Base-by-base conservation (phyloP, 768 basidiomycete genomes). In the Coprinellus micaceus region DNA sequence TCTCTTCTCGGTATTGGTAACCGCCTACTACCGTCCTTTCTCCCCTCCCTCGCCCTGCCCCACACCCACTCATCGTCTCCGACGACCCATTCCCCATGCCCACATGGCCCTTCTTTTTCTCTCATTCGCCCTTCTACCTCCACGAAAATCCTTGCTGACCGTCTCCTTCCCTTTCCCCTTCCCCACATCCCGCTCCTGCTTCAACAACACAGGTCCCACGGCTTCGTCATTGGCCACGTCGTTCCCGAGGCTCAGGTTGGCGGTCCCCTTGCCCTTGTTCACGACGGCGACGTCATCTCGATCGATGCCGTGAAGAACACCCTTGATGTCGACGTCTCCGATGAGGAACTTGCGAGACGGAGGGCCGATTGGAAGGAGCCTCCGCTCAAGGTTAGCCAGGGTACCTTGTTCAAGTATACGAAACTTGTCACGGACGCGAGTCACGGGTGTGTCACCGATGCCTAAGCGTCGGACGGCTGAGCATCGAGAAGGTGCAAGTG, bases 201-300 rank as follows among this genome's bases (percentile, higher is more conserved):
- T 52, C 21, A 44, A 47, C 28, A 24, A 29, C 30, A 48, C 63
- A 95, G 94, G 61, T 96, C 94, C 44, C 94, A 96, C 74, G 94
- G 94, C 17, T 98, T 98, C 77, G 89, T 89, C 64, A 91, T 98
- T 53, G 96, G 96, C 12, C 97, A 99, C 67, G 94, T 98, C 62
- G 92, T 94, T 1, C 96, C 96, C 30, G 95, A 98, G 69, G 94
- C 94, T 5, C 92, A 95, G 66, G 89, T 89, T 30, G 94, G 94
- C 51, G 95, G 95, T 1, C 91, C 92, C 7, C 94, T 98, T 66
- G 93, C 91, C 21, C 83, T 96, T 43, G 91, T 96, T 15, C 76
- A 82, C 60, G 92, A 95, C 69, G 94, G 93, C 19, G 94, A 97
- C 67, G 70, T 82, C 53, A 91, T 96, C 66, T 82, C 85, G 36